Evolutionary conservation across 2,329 filamentous ascomycete genomes (phyloP), one percentile per base, ranked within the genome.

Genomic region (Akanthomyces muscarius): DNA sequence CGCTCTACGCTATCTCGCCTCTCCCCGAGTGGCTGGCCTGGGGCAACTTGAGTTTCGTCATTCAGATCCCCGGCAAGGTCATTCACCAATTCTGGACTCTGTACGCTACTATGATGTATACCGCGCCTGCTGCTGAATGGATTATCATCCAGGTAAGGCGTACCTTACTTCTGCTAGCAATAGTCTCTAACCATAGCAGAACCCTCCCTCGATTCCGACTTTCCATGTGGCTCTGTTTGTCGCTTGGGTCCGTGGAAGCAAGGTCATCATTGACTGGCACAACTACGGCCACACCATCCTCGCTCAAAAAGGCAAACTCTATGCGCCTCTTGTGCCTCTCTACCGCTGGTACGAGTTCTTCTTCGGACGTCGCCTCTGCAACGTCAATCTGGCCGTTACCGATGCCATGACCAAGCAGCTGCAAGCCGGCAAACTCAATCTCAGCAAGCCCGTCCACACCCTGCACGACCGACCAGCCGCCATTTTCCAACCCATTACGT

Each of bases 251-350:
- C 88, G 95, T 56, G 89, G 91, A 68, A 96, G 91, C 45, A 85
- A 86, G 63, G 83, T 99, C 4, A 82, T 98, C 65, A 90, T 98
- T 62, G 95, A 99, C 79, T 99, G 95, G 95, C 95, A 99, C 80
- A 99, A 99, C 76, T 98, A 97, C 75, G 95, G 94, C 68, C 97
- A 94, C 82, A 94, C 92, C 10, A 96, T 99, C 69, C 85, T 99
- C 4, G 90, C 84, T 5, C 81, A 84, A 54, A 61, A 61, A 30
- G 85, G 83, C 55, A 77, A 80, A 28, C 81, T 85, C 47, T 75
- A 72, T 6, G 91, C 96, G 71, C 89, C 89, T 0, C 83, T 97
- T n/a, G 92, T 97, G 10, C 81, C 77, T 33, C 72, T 96, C 10
- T 90, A 94, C 28, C 87, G 86, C 66, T 81, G 82, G 71, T 97